Base-by-base conservation (phyloP, 2,329 filamentous ascomycete species). In the Sphaerostilbella broomeana region DNA sequence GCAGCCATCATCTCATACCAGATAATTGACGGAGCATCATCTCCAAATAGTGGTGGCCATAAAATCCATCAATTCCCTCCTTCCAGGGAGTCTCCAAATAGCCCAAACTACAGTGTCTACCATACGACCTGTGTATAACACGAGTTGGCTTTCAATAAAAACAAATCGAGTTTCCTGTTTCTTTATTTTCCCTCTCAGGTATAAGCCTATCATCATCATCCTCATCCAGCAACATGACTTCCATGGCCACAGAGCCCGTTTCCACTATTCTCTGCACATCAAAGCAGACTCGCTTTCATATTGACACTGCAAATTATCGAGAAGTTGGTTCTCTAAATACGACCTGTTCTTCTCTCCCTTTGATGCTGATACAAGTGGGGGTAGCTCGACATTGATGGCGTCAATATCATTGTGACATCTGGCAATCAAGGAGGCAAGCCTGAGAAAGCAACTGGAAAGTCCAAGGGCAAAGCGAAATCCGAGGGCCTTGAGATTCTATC, bases 321-420 rank as follows among this genome's bases (percentile, higher is more conserved):
- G 77, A 81, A 64, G 77, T 79, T 57, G 20, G 44, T 36, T 20
- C 5, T n/a, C 7, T 26, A 4, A n/a, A n/a, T n/a, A n/a, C n/a
- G n/a, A n/a, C n/a, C n/a, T n/a, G n/a, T n/a, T n/a, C n/a, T n/a
- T n/a, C n/a, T n/a, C n/a, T n/a, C n/a, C n/a, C n/a, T n/a, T n/a
- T n/a, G n/a, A n/a, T 4, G 11, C n/a, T 40, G 11, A 13, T 12
- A 6, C 6, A 16, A 31, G 21, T 7, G 16, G 20, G n/a, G 21
- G 9, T 28, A 82, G 79, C 68, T 85, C 37, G 79, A 84, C 44
- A 73, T 89, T 28, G 81, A 86, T 46, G 82, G 83, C 32, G 68
- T 90, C n/a, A 77, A 70, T 42, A 82, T 89, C 45, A 73, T 75
- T 2, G 74, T 89, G 31, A 68, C 68, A 0, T 69, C 74, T 1